These are phyloP conservation scores for Diaporthe australafricana DNA, from an alignment of 2,329 filamentous ascomycete species.

Conservation along the genomic window DNA sequence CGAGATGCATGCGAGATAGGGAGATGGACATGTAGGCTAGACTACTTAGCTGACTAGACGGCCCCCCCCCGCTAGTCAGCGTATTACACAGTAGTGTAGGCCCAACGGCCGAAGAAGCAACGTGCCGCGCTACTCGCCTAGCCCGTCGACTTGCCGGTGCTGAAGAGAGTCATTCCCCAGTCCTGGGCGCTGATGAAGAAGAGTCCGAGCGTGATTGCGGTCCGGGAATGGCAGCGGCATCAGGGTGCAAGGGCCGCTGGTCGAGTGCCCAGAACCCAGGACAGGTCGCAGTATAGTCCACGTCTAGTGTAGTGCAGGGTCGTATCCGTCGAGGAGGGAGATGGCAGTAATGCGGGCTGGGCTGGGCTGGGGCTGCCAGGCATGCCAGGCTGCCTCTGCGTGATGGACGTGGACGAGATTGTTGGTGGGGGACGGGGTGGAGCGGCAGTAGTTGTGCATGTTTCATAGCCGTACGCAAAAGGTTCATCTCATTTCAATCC, in stretches of 20 bases:
- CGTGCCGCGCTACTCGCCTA: neutral
- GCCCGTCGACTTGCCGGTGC: neutral
- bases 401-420: neutral
- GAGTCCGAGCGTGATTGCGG: slow-evolving; percentile 6
- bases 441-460: slow-evolving; percentile 17
- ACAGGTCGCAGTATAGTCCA: neutral
- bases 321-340: slow-evolving; percentile 9
- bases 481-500: slow-evolving; percentile 28
- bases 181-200: slow-evolving; percentile 18
- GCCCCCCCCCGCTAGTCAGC: neutral
- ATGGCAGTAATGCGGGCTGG: slow-evolving; percentile 22
- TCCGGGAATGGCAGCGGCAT: neutral
- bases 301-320: neutral
- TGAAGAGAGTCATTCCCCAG: slow-evolving; percentile 17
- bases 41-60: too few relatives aligned
- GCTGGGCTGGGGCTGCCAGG: slow-evolving; percentile 8
- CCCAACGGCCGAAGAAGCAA: slow-evolving; percentile 23
- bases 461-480: slow-evolving; percentile 22
- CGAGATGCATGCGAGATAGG: neutral
- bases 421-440: neutral
- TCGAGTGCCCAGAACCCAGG: neutral
- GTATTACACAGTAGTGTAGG: neutral
- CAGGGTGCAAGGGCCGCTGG: neutral
- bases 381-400: slow-evolving; percentile 20
- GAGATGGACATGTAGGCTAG: neutral